These are phyloP conservation scores for Smittium culicis DNA, from an alignment of 371 early-diverging fungal genomes.

Conservation along the genomic window DNA sequence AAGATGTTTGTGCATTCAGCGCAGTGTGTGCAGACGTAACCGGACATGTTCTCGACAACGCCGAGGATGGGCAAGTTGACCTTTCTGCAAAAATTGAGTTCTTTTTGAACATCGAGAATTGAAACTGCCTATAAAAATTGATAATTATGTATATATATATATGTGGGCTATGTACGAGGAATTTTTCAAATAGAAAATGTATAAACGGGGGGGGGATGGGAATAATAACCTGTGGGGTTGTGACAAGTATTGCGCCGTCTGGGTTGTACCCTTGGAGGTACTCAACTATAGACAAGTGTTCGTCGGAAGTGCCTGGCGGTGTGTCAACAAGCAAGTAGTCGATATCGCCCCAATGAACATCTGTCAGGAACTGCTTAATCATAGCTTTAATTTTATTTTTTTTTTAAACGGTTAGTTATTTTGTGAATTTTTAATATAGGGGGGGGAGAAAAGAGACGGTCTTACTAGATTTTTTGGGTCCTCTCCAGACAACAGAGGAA, in stretches of 20 bases:
- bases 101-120: constrained; percentile 87
- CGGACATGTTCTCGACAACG: constrained; percentile 98
- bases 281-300: constrained; percentile 72
- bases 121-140: constrained; percentile 42
- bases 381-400: constrained; percentile 45
- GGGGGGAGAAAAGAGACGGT: constrained; percentile 32
- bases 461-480: constrained; percentile 77
- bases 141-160: background rate
- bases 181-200: background rate
- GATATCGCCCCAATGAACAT: constrained; percentile 88
- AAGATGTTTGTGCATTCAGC: constrained; percentile 86
- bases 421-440: constrained; percentile 64
- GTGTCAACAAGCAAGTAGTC: constrained; percentile 96
- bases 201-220: background rate
- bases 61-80: constrained; percentile 85
- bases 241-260: constrained; percentile 88
- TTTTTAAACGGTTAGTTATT: background rate
- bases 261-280: constrained; percentile 32
- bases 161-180: background rate
- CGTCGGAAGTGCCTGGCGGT: constrained; percentile 99
- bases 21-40: constrained; percentile 45
- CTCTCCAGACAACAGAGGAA: constrained; percentile 98
- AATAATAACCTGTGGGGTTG: constrained; percentile 92
- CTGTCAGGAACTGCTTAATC: constrained; percentile 92
- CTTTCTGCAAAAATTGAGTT: constrained; percentile 89